Evolutionary conservation across 345 rosid species (phyloP).

Genomic region (Gossypium bickii): DNA sequence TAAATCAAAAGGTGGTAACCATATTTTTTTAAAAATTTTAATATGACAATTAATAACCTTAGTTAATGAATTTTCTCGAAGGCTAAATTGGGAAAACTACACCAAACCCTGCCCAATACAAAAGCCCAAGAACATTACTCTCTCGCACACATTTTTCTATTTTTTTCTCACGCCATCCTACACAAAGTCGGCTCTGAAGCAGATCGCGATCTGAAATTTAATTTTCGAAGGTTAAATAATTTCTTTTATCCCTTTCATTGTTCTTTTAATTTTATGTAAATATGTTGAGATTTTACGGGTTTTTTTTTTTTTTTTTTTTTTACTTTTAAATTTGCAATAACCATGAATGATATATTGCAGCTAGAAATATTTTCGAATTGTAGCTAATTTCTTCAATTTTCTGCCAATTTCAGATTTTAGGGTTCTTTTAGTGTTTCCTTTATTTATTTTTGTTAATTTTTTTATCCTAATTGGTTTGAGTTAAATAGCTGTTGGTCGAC

Average conservation of each 20-base stretch:
- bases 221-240: neutral
- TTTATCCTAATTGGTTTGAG: neutral
- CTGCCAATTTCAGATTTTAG: neutral
- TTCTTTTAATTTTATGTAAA: neutral
- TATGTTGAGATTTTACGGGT: neutral
- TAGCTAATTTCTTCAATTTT: neutral
- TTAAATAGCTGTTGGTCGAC: neutral
- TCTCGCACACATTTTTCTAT: neutral
- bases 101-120: neutral
- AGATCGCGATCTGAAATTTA: constrained; percentile 17
- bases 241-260: neutral
- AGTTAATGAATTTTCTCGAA: no score
- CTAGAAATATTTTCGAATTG: neutral
- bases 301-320: no score
- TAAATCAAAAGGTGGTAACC: no score
- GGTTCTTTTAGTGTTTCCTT: neutral
- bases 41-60: no score
- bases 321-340: neutral
- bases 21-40: no score
- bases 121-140: neutral
- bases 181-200: constrained; percentile 4
- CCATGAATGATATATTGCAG: neutral
- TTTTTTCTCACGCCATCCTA: neutral
- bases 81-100: neutral
- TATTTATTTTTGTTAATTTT: neutral